These are phyloP conservation scores for Yarrowia divulgata DNA, from an alignment of 805 yeast species.

Conservation along the genomic window DNA sequence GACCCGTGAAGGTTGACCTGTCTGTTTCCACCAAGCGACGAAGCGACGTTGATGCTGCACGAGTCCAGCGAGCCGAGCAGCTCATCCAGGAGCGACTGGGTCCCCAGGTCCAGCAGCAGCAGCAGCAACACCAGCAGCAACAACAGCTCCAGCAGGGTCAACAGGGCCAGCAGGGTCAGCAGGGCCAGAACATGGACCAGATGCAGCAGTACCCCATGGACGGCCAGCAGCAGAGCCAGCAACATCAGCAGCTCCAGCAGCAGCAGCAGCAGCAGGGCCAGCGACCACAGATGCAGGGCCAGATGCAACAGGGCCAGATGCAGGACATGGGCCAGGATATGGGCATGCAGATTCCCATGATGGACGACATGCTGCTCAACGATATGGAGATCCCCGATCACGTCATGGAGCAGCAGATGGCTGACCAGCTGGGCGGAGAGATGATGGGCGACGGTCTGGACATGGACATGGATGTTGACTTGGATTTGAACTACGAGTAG, in stretches of 20 bases:
- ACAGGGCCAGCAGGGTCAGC: conserved; percentile 14
- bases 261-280: conserved; percentile 27
- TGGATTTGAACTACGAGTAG: conserved; percentile 37
- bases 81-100: conserved; percentile 36
- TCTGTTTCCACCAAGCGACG: conserved; percentile 20
- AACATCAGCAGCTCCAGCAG: conserved; percentile 11
- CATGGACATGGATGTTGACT: conserved; percentile 35
- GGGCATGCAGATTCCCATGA: conserved; percentile 35
- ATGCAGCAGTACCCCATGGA: conserved; percentile 33
- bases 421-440: conserved; percentile 37
- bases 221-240: conserved; percentile 26
- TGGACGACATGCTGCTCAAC: conserved; percentile 36
- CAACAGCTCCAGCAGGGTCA: not conserved
- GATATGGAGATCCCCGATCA: conserved; percentile 40
- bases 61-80: conserved; percentile 31
- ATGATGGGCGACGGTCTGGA: conserved; percentile 38
- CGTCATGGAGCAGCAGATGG: conserved; percentile 41
- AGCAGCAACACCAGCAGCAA: conserved; percentile 20
- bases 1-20: conserved; percentile 30
- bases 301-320: conserved; percentile 34
- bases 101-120: conserved; percentile 18
- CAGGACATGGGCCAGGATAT: conserved; percentile 38
- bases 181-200: conserved; percentile 26
- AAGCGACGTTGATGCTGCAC: conserved; percentile 28
- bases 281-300: conserved; percentile 16